Conservation (phyloP, 176 grass and related monocot species). For the Thinopyrum elongatum region DNA sequence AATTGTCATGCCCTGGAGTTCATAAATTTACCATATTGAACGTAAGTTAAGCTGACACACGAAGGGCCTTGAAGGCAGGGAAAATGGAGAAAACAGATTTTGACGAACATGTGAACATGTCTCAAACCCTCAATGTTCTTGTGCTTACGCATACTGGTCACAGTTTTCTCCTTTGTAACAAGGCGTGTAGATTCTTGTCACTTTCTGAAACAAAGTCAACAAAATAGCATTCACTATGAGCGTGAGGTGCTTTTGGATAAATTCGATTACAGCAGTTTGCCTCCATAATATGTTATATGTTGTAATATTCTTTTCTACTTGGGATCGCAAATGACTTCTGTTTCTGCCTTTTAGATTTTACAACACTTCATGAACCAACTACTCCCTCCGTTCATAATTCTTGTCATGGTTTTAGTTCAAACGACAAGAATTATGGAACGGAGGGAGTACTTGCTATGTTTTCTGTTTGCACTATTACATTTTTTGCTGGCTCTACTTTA, state of each 20-base stretch:
- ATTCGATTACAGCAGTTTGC: not conserved
- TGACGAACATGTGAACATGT: not conserved
- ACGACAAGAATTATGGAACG: too few species aligned
- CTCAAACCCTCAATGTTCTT: not conserved
- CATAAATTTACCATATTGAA: not conserved
- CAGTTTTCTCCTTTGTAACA: not conserved
- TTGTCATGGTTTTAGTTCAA: too few species aligned
- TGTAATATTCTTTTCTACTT: not conserved
- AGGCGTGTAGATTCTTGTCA: not conserved
- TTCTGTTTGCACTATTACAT: not conserved
- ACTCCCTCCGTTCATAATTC: too few species aligned
- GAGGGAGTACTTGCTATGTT: not conserved
- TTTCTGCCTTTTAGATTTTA: slow-evolving; percentile 19
- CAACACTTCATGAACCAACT: not conserved
- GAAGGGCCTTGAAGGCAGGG: not conserved
- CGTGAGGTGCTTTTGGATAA: not conserved
- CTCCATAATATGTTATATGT: not conserved
- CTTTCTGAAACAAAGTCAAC: slow-evolving; percentile 1
- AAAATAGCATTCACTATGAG: not conserved
- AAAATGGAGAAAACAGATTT: not conserved
- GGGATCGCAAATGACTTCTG: not conserved
- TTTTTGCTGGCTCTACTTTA: not conserved
- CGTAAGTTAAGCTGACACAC: not conserved
- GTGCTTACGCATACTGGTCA: not conserved
- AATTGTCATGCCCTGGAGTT: not conserved